Percentiles rank a stretch among this genome's conserved stretches.
phyloP scores from a whole-genome alignment of 2,329 filamentous ascomycete genomes.

The Xylariaceae sp. region DNA sequence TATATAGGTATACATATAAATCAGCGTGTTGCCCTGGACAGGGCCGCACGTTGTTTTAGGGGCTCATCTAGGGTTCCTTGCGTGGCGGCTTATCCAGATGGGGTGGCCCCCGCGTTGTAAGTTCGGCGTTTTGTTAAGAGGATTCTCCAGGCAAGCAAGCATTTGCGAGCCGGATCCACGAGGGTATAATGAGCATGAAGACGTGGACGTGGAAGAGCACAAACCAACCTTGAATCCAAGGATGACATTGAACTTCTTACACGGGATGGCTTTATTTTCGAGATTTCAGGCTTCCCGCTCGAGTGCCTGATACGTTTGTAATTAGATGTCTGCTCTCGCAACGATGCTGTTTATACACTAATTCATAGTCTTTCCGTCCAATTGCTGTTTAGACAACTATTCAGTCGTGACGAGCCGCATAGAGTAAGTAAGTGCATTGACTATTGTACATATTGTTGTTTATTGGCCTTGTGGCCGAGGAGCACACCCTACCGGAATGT shows the following conservation, averaged over 20 bases:
- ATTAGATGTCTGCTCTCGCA: slow-evolving; percentile 26
- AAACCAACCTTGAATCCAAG: neutral
- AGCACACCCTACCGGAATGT: neutral
- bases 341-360: slow-evolving; percentile 29
- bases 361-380: slow-evolving; percentile 9
- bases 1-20: slow-evolving; percentile 32
- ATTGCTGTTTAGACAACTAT: slow-evolving; percentile 8
- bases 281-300: slow-evolving; percentile 6
- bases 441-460: slow-evolving; percentile 3
- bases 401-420: neutral
- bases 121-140: slow-evolving; percentile 21
- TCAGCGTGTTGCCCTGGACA: slow-evolving; percentile 26
- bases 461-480: neutral
- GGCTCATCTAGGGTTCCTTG: slow-evolving; percentile 19
- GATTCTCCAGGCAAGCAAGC: slow-evolving; percentile 15
- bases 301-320: slow-evolving; percentile 23
- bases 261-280: slow-evolving; percentile 6
- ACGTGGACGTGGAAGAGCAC: slow-evolving; percentile 2
- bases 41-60: slow-evolving; percentile 21
- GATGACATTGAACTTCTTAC: slow-evolving; percentile 8
- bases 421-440: neutral
- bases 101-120: slow-evolving; percentile 22
- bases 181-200: slow-evolving; percentile 13
- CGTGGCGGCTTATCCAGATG: slow-evolving; percentile 30
- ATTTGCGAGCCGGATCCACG: slow-evolving; percentile 9